A percentile compares a stretch with the other conserved stretches of the same genome.
Evolutionary conservation across 768 basidiomycete species (phyloP).

Genomic region (Russula sp.): DNA sequence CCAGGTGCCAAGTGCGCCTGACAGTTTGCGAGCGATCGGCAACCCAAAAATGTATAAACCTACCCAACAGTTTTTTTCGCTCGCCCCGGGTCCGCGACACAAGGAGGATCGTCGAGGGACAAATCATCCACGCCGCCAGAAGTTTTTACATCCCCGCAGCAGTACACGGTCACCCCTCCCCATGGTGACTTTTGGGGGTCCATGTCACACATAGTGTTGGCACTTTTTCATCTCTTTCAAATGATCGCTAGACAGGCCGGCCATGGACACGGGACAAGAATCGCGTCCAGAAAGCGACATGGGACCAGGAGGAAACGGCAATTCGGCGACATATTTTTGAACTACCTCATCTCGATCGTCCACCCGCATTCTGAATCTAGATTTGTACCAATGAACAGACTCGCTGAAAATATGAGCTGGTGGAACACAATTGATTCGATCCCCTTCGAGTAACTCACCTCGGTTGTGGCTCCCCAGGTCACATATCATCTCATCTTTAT

Average conservation of each 20-base stretch:
- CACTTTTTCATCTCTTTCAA: neutral
- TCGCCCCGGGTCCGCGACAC: slow-evolving; percentile 11
- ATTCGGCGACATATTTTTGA: slow-evolving; percentile 11
- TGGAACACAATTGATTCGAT: slow-evolving; percentile 30
- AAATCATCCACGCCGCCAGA: slow-evolving; percentile 14
- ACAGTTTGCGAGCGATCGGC: slow-evolving; percentile 29
- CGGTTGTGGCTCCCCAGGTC: slow-evolving; percentile 29
- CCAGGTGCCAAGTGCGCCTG: slow-evolving; percentile 24
- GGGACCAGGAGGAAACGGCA: slow-evolving; percentile 19
- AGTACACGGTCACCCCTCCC: neutral
- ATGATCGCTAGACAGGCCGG: slow-evolving; percentile 2
- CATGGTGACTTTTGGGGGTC: neutral
- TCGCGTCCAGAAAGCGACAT: slow-evolving; percentile 11
- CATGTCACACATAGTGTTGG: neutral
- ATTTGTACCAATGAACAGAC: slow-evolving; percentile 20
- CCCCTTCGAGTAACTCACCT: slow-evolving; percentile 30
- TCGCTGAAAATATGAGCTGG: slow-evolving; percentile 21
- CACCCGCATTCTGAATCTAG: slow-evolving; percentile 22
- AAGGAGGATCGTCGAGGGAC: slow-evolving; percentile 27
- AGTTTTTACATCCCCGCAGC: slow-evolving; percentile 17
- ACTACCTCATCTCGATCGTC: slow-evolving; percentile 22
- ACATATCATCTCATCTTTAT: slow-evolving; percentile 29
- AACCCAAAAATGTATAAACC: slow-evolving; percentile 30
- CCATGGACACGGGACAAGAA: slow-evolving; percentile 7
- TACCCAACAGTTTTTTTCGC: slow-evolving; percentile 22